Evolutionary conservation across 176 grass and related monocot species (phyloP).

Genomic region (Rhynchospora tenuis): DNA sequence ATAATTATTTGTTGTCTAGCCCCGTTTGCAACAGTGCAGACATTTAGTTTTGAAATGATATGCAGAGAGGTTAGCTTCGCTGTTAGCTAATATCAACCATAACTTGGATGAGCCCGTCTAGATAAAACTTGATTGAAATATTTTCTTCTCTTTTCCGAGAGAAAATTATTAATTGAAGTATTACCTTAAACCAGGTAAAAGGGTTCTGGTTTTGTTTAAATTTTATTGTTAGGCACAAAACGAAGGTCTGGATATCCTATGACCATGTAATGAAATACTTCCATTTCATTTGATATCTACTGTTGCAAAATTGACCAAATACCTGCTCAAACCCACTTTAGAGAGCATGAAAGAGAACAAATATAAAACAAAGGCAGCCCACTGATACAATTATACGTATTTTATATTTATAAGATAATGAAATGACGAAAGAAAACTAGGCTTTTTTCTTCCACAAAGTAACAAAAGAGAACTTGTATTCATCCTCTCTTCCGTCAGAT

Average conservation of each 20-base stretch:
- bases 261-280: not conserved
- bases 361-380: slow-evolving; percentile 4
- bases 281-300: not conserved
- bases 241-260: not conserved
- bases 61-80: too few relatives aligned
- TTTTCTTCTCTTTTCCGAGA: not conserved
- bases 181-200: not conserved
- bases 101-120: not conserved
- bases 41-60: too few relatives aligned
- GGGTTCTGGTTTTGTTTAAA: not conserved
- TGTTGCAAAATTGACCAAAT: not conserved
- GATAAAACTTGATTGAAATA: not conserved
- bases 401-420: not conserved
- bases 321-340: not conserved
- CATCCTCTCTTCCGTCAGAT: not conserved
- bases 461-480: not conserved
- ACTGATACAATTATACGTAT: not conserved
- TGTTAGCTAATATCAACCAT: not conserved
- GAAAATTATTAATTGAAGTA: not conserved
- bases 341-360: not conserved
- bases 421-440: not conserved
- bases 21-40: too few relatives aligned
- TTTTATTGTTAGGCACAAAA: not conserved
- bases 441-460: not conserved
- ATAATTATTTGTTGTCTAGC: too few relatives aligned